Conservation (phyloP, 805 yeast species). For the Scheffersomyces lignosus region DNA sequence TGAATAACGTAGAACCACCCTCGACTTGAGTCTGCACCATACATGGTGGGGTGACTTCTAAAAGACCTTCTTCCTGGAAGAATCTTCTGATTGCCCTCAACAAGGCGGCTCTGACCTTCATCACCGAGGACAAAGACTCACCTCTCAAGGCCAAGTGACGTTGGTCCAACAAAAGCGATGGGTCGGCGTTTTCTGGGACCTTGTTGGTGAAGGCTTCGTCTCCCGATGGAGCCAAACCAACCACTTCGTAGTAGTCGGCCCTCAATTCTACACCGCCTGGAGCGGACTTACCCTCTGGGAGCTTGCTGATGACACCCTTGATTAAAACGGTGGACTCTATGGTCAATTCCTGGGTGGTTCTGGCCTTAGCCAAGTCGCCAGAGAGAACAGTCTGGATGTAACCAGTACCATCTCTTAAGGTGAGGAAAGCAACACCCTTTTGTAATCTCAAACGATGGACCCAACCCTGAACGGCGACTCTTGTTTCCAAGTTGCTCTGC, state of each 20-base stretch:
- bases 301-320: constrained; percentile 75
- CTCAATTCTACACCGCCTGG: constrained; percentile 95
- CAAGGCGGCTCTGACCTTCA: constrained; percentile 89
- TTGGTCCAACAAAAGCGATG: constrained; percentile 86
- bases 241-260: constrained; percentile 85
- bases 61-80: constrained; percentile 68
- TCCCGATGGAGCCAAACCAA: constrained; percentile 95
- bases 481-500: constrained; percentile 55
- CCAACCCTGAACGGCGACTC: constrained; percentile 92
- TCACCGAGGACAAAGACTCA: constrained; percentile 85
- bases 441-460: constrained; percentile 90
- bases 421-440: constrained; percentile 87
- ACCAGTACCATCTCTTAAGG: constrained; percentile 95
- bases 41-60: constrained; percentile 98
- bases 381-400: constrained; percentile 81
- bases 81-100: constrained; percentile 74
- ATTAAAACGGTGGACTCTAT: constrained; percentile 81
- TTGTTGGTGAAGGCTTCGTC: constrained; percentile 94
- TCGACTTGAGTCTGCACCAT: constrained; percentile 99
- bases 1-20: constrained; percentile 96
- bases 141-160: constrained; percentile 97
- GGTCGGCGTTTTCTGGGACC: constrained; percentile 91
- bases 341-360: constrained; percentile 80
- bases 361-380: constrained; percentile 91
- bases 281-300: constrained; percentile 96